phyloP scores from a whole-genome alignment of 345 rosid species.

The Dimocarpus longan region DNA sequence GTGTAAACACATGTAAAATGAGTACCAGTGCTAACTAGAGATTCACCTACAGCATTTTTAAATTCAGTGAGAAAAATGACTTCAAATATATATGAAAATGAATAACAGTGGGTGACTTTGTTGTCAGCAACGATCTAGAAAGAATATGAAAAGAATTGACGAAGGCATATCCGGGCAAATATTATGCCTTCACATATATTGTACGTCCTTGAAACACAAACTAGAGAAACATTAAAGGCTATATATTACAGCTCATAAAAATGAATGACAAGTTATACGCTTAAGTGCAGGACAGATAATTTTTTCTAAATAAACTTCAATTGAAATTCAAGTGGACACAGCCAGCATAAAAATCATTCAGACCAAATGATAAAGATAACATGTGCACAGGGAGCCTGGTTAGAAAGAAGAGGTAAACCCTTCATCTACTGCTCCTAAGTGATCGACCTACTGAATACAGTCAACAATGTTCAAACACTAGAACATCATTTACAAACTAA shows the following conservation, averaged over 20 bases:
- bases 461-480: slow-evolving; percentile 3
- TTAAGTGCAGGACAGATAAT: neutral
- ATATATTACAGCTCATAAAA: neutral
- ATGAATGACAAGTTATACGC: neutral
- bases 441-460: neutral
- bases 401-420: neutral
- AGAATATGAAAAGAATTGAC: neutral
- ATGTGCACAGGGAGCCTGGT: neutral
- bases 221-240: neutral
- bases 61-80: neutral
- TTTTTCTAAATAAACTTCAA: neutral
- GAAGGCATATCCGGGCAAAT: neutral
- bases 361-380: neutral
- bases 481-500: neutral
- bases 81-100: neutral
- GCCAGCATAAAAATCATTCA: slow-evolving; percentile 5
- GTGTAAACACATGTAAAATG: neutral
- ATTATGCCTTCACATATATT: neutral
- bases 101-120: neutral
- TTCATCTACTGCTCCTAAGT: neutral
- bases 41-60: neutral
- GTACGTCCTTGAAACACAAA: neutral
- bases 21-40: neutral
- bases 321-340: neutral
- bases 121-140: neutral